phyloP scores from a whole-genome alignment of 345 rosid species.

The Dipteronia sinensis region DNA sequence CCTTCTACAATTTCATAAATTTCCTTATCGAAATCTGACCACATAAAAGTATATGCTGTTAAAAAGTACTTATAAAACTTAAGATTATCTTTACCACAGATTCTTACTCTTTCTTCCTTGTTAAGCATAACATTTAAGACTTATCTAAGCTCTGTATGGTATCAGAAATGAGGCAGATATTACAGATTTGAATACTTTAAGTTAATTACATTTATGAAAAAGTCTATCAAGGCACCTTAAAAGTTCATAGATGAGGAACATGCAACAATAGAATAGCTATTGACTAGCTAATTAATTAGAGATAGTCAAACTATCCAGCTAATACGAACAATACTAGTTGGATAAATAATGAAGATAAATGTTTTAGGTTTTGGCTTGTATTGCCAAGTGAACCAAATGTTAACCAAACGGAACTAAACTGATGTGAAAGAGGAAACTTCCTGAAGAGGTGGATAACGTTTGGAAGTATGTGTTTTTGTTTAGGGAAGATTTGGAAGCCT shows the following conservation, averaged over 20 bases:
- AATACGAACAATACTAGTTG: neutral
- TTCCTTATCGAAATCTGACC: neutral
- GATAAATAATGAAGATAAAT: neutral
- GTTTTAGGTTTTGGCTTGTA: too few species aligned
- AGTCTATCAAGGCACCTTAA: neutral
- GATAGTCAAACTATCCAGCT: neutral
- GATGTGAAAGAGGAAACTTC: too few species aligned
- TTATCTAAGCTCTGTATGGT: neutral
- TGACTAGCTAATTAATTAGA: neutral
- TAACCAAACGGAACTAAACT: too few species aligned
- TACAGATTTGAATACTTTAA: neutral
- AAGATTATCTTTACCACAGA: neutral
- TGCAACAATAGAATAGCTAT: neutral
- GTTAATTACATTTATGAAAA: neutral
- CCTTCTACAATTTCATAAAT: neutral
- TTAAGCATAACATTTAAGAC: neutral
- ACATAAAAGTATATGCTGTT: neutral
- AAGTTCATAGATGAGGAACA: conserved; percentile 1
- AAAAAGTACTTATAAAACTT: neutral
- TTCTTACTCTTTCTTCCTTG: neutral
- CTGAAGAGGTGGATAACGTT: too few species aligned
- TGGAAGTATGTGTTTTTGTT: too few species aligned
- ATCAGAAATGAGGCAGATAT: neutral
- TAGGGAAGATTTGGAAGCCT: too few species aligned
- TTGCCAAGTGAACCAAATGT: too few species aligned